A percentile compares a stretch with the other conserved stretches of the same genome.
These are phyloP conservation scores for Trichophyton schoenleinii DNA, from an alignment of 2,329 filamentous ascomycete species.

Conservation along the genomic window DNA sequence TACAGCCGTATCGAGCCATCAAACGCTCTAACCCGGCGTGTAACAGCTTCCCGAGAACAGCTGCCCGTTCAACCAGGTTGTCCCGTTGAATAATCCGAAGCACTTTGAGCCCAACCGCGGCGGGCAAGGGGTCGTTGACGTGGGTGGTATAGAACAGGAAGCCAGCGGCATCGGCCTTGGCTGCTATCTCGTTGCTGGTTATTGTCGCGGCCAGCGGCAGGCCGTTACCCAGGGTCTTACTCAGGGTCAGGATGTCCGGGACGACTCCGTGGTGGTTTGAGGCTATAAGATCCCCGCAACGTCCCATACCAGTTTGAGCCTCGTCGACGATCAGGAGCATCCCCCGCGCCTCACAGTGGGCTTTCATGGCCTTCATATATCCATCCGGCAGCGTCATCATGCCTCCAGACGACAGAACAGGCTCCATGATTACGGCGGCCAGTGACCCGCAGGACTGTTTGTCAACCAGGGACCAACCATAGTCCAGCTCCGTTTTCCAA, in stretches of 20 bases:
- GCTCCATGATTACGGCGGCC: slow-evolving; percentile 51
- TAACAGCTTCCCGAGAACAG: slow-evolving; percentile 35
- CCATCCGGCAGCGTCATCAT: slow-evolving; percentile 48
- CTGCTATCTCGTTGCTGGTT: slow-evolving; percentile 43
- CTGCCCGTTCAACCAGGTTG: slow-evolving; percentile 37
- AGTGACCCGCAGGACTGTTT: slow-evolving; percentile 48
- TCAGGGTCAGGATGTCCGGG: slow-evolving; percentile 48
- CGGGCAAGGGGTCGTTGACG: slow-evolving; percentile 49
- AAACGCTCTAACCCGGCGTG: slow-evolving; percentile 37
- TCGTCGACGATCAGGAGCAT: slow-evolving; percentile 51
- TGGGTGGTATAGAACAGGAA: slow-evolving; percentile 45
- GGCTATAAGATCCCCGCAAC: slow-evolving; percentile 47
- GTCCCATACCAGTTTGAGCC: slow-evolving; percentile 47
- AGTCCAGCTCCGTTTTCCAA: slow-evolving; percentile 53
- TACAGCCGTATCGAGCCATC: slow-evolving; percentile 44
- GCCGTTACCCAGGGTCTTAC: slow-evolving; percentile 50
- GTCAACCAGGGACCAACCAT: slow-evolving; percentile 50
- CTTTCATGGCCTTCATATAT: slow-evolving; percentile 45
- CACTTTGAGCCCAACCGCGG: slow-evolving; percentile 49
- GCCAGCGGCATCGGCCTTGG: slow-evolving; percentile 35
- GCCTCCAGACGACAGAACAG: slow-evolving; percentile 47
- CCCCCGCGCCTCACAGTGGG: slow-evolving; percentile 41
- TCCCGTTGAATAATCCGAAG: slow-evolving; percentile 50
- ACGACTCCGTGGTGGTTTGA: slow-evolving; percentile 41
- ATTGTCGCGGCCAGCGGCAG: slow-evolving; percentile 47